Evolutionary conservation across 2,329 filamentous ascomycete genomes (phyloP).

Genomic region (Stylonectria norvegica): DNA sequence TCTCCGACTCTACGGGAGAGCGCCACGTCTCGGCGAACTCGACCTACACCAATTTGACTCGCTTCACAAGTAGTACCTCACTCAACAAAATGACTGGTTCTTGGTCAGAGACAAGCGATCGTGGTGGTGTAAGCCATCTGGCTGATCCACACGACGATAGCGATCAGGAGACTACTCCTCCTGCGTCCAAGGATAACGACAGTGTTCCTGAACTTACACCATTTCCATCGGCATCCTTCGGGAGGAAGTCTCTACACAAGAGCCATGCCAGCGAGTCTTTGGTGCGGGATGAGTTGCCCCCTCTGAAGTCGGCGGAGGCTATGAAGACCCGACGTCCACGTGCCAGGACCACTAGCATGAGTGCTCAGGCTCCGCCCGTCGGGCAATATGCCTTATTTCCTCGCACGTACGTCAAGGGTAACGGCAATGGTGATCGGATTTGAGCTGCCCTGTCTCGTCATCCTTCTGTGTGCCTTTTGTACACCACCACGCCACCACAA

Average conservation of each 20-base stretch:
- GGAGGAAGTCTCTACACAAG: constrained; percentile 31
- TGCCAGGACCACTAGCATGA: constrained; percentile 46
- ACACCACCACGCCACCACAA: constrained; percentile 4
- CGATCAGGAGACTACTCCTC: constrained; percentile 22
- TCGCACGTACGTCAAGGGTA: constrained; percentile 31
- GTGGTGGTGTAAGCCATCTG: constrained; percentile 26
- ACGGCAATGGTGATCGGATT: constrained; percentile 31
- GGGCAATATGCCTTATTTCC: constrained; percentile 48
- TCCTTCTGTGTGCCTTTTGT: constrained; percentile 10
- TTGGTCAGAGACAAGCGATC: constrained; percentile 32
- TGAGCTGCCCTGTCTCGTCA: constrained; percentile 14
- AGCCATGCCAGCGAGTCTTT: constrained; percentile 38
- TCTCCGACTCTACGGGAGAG: constrained; percentile 46
- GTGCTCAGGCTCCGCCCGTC: constrained; percentile 40
- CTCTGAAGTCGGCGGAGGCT: constrained; percentile 30
- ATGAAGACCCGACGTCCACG: constrained; percentile 36
- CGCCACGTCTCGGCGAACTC: constrained; percentile 54
- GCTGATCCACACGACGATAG: constrained; percentile 21
- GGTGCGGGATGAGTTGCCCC: constrained; percentile 28
- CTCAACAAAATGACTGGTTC: constrained; percentile 34
- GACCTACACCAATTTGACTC: constrained; percentile 51
- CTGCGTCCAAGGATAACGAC: constrained; percentile 30
- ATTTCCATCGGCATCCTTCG: constrained; percentile 23
- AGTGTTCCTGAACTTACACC: constrained; percentile 35
- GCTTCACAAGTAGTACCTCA: constrained; percentile 53